Conservation (phyloP, 176 grass and related monocot species). For the Triticum monococcum region DNA sequence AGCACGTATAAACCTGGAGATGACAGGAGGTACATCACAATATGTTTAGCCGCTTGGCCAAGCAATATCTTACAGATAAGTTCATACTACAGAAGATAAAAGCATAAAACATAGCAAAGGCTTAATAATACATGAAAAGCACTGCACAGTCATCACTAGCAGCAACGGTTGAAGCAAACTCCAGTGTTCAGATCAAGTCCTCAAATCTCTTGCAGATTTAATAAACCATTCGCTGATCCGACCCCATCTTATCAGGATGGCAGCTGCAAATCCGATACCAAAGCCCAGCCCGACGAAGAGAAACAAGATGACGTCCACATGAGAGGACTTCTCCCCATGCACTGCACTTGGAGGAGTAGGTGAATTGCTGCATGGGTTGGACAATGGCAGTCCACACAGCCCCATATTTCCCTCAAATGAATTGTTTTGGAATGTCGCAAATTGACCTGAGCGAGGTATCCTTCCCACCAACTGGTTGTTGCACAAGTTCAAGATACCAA, state of each 20-base stretch:
- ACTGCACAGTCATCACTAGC: too few species aligned
- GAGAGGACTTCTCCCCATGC: neutral
- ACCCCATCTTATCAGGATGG: neutral
- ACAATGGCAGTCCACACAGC: neutral
- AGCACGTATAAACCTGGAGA: neutral
- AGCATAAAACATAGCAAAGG: too few species aligned
- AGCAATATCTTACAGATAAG: too few species aligned
- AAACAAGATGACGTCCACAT: neutral
- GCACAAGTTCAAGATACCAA: constrained; percentile 20
- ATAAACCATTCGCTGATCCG: neutral
- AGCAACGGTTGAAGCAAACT: too few species aligned
- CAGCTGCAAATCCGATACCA: neutral
- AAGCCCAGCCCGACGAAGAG: neutral
- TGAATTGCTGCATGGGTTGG: neutral
- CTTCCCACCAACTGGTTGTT: constrained; percentile 32
- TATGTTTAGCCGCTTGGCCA: too few species aligned
- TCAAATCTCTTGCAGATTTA: neutral
- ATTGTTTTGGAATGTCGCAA: neutral
- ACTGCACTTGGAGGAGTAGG: neutral
- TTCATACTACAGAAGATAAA: too few species aligned
- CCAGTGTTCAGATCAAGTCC: neutral
- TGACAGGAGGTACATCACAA: too few species aligned
- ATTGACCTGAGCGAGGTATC: neutral
- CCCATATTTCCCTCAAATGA: constrained; percentile 11
- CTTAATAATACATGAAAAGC: too few species aligned